Conservation (phyloP, 495 filamentous ascomycete species). For the Lepraria neglecta region DNA sequence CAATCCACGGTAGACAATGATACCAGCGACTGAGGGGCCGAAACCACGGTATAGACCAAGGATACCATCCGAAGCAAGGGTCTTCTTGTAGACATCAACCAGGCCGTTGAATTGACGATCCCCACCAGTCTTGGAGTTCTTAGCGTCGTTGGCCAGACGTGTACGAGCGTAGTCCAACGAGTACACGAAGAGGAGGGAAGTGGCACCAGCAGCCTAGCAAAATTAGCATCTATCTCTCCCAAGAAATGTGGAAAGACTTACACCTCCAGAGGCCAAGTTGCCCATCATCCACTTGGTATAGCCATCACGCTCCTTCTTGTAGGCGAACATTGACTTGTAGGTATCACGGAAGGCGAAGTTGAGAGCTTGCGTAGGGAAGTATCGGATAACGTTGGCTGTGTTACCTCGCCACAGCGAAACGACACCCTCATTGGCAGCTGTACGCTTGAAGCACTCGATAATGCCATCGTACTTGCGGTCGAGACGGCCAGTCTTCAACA, state of each 20-base stretch:
- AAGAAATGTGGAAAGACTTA: constrained; percentile 46
- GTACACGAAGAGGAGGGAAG: constrained; percentile 99
- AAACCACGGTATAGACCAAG: constrained; percentile 99
- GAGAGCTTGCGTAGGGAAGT: constrained; percentile 99
- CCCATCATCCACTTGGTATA: constrained; percentile 99
- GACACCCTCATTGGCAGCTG: constrained; percentile 68
- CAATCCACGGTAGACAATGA: constrained; percentile 99
- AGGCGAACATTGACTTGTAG: constrained; percentile 99
- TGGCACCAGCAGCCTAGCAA: constrained; percentile 89
- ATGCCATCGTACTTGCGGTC: constrained; percentile 96
- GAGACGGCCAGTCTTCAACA: constrained; percentile 97
- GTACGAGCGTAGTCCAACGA: constrained; percentile 99
- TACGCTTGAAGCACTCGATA: constrained; percentile 87
- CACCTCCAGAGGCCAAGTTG: constrained; percentile 99
- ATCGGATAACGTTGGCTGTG: constrained; percentile 99
- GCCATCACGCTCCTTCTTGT: constrained; percentile 99
- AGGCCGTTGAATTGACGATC: constrained; percentile 99
- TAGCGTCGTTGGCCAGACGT: constrained; percentile 99
- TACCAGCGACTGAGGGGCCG: constrained; percentile 96
- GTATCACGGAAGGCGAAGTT: constrained; percentile 99
- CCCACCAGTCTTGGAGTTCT: constrained; percentile 92
- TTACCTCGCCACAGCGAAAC: constrained; percentile 97
- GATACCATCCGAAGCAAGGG: constrained; percentile 94
- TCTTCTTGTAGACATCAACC: constrained; percentile 99
- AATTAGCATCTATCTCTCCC: constrained; percentile 30